A percentile compares a stretch with the other conserved stretches of the same genome.
Conservation (phyloP, 2,329 filamentous ascomycete genomes). For the Coleophoma eucalyptorum region DNA sequence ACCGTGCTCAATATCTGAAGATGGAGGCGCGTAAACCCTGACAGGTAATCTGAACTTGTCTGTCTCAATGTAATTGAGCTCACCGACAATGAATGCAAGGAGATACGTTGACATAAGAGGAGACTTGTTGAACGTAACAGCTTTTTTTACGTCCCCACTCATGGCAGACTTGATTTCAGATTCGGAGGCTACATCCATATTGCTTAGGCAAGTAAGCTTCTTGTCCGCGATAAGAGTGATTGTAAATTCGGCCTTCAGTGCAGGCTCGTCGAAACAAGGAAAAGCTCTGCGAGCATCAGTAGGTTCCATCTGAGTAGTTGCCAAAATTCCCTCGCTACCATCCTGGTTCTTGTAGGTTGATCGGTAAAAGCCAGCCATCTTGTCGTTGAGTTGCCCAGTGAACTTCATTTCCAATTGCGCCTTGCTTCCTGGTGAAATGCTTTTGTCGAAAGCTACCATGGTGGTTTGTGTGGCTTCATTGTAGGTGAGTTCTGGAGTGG, state of each 20-base stretch:
- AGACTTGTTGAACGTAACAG: slow-evolving; percentile 87
- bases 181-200: slow-evolving; percentile 90
- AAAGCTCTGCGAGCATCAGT: slow-evolving; percentile 91
- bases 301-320: slow-evolving; percentile 93
- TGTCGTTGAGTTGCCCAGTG: slow-evolving; percentile 78
- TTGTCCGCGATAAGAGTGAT: slow-evolving; percentile 90
- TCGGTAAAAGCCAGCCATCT: slow-evolving; percentile 97
- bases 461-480: slow-evolving; percentile 79
- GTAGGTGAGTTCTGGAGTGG: slow-evolving; percentile 66
- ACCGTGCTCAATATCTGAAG: slow-evolving; percentile 86
- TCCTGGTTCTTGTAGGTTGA: slow-evolving; percentile 85
- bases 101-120: slow-evolving; percentile 96
- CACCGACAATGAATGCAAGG: slow-evolving; percentile 87
- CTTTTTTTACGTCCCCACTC: slow-evolving; percentile 67
- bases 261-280: slow-evolving; percentile 94
- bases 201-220: slow-evolving; percentile 86
- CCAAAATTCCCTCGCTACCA: slow-evolving; percentile 77
- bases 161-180: slow-evolving; percentile 64
- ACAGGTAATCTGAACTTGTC: slow-evolving; percentile 88
- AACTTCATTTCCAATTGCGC: slow-evolving; percentile 76
- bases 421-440: slow-evolving; percentile 70
- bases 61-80: slow-evolving; percentile 91
- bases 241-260: slow-evolving; percentile 88
- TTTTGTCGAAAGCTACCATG: slow-evolving; percentile 73
- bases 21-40: slow-evolving; percentile 88